Conservation (phyloP, 495 filamentous ascomycete species). For the Xylaria longipes region DNA sequence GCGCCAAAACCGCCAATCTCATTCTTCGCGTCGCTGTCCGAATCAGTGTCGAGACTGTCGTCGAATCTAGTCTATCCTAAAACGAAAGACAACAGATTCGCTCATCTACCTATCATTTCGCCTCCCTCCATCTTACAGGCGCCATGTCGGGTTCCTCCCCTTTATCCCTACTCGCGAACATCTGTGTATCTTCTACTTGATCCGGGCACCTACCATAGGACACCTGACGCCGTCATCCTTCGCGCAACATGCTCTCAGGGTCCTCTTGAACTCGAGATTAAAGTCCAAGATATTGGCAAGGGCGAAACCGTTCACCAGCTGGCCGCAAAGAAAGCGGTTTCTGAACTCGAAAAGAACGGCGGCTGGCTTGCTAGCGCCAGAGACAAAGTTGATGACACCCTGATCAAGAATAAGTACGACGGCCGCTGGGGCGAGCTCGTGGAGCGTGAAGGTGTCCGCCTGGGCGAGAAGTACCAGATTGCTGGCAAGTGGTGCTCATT, state of each 20-base stretch:
- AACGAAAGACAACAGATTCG: slow-evolving; percentile 44
- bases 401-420: slow-evolving; percentile 56
- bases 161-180: slow-evolving; percentile 69
- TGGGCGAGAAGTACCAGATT: slow-evolving; percentile 69
- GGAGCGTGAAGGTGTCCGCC: slow-evolving; percentile 65
- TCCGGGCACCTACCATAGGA: slow-evolving; percentile 49
- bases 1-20: slow-evolving; percentile 51
- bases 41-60: no score
- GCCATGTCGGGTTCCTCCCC: slow-evolving; percentile 63
- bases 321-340: slow-evolving; percentile 68
- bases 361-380: slow-evolving; percentile 67
- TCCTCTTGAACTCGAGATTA: slow-evolving; percentile 64
- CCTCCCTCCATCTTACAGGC: slow-evolving; percentile 65
- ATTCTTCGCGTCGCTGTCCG: slow-evolving; percentile 58
- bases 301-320: slow-evolving; percentile 72
- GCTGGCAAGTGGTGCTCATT: slow-evolving; percentile 74
- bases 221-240: slow-evolving; percentile 62
- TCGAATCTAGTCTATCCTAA: no score
- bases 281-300: slow-evolving; percentile 41
- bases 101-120: slow-evolving; percentile 55
- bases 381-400: slow-evolving; percentile 45
- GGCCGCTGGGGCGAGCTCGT: slow-evolving; percentile 61
- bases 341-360: slow-evolving; percentile 71
- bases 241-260: slow-evolving; percentile 59
- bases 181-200: slow-evolving; percentile 68